Evolutionary conservation across 108 stramenopile species (phyloP), one percentile per base, ranked within the genome.

Genomic region (Parmales sp.): DNA sequence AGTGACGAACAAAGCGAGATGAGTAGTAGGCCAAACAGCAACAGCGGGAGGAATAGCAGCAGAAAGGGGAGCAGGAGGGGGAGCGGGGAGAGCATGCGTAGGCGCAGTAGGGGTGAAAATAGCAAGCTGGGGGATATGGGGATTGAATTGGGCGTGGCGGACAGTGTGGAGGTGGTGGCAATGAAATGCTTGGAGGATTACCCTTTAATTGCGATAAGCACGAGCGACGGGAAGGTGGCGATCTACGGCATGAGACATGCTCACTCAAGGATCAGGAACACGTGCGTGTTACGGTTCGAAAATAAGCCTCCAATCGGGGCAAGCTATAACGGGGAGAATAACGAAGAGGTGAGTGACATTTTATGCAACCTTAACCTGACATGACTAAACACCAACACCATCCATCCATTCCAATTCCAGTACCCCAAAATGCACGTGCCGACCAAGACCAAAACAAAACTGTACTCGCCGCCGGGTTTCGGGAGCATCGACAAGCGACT

Each of bases 241-340:
- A 34, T 60, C 54, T 60, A 34, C 16, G 54, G 54, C 13, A 60
- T 34, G 29, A 29, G 13, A 2, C 13, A 60, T 16, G 54, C 54
- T 34, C 54, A 60, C 20, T 34, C 54, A 13, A 60, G 54, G 54
- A 60, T 60, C 26, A 60, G 36, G 54, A 28, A 60, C 26, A 34
- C 54, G 28, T 60, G 54, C 54, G 26, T 60, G 16, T 31, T 60
- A 7, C 5, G 11, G 54, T 60, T 60, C 54, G 29, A 28, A 4
- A 60, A 60, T 34, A 60, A 28, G 29, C 54, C 54, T 0, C 54
- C 54, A 28, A 13, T 34, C n/a, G 13, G 11, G 4, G 54, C 54
- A 11, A 60, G 31, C 26, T 60, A 60, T 34, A 60, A 60, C 31
- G 54, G 54, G 13, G 54, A 60, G 54, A 60, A 60, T 31, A 34